Base-by-base conservation (phyloP, 768 basidiomycete genomes). In the Coprinopsis cinerea region DNA sequence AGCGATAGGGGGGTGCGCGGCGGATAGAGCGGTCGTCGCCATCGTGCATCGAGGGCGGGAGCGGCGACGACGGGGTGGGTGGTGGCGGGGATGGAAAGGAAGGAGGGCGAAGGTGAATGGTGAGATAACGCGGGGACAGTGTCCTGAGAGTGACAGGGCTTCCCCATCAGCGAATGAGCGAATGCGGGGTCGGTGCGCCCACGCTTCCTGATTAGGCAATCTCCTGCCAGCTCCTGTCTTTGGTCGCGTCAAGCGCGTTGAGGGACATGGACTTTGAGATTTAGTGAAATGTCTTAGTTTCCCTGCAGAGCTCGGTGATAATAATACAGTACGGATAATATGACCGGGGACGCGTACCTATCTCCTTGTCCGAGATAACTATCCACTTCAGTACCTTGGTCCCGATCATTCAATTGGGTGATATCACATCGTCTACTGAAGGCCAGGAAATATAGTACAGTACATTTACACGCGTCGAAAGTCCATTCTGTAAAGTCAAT, bases 1-100 rank as follows among this genome's bases (percentile, higher is more conserved):
- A 6, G 78, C 75, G 7, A 83, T 64, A 17, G 35, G 18, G 24
- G 44, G 51, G 15, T n/a, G n/a, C n/a, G n/a, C n/a, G n/a, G 45
- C 44, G 32, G 44, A 26, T 44, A 39, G 24, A 3, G 25, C 28
- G 30, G 40, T 40, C 49, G 48, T 41, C 36, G 49, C 49, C 41
- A 50, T 50, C 41, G 13, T 44, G 27, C 37, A 40, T 11, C 11
- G 18, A 40, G 18, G 37, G 7, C 18, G 7, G 18, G 18, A 7
- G 18, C 9, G 18, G 18, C 9, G 37, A 40, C 9, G 37, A 11
- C 37, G 18, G 18, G 10, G 11, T 20, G 18, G 18, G 18, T 40
- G 37, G 18, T 40, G 7, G 37, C 37, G 37, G 37, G 11, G 11
- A 9, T 34, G 9, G 30, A 9, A 9, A 34, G 9, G 9, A n/a